Evolutionary conservation across 2,329 filamentous ascomycete species (phyloP).

Genomic region (Gnomoniopsis smithogilvyi): DNA sequence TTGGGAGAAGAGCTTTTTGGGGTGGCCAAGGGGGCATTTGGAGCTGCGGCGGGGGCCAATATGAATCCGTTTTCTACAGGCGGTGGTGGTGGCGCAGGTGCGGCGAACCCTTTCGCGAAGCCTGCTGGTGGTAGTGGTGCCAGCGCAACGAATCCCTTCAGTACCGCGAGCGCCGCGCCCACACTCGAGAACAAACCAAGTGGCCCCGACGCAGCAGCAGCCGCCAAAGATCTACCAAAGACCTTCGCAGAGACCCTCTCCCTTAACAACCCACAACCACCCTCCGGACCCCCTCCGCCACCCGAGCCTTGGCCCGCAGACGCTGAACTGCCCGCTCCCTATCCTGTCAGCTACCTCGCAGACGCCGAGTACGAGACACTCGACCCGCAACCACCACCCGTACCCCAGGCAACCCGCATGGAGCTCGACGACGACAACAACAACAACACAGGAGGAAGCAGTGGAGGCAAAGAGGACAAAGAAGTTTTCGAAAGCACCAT

Average conservation of each 20-base stretch:
- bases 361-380: constrained; percentile 93
- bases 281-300: constrained; percentile 33
- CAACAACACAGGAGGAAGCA: constrained; percentile 27
- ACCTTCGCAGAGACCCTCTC: constrained; percentile 75
- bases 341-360: constrained; percentile 72
- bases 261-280: constrained; percentile 56
- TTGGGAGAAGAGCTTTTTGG: constrained; percentile 72
- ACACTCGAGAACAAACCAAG: constrained; percentile 26
- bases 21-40: constrained; percentile 42
- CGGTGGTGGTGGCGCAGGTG: constrained; percentile 34
- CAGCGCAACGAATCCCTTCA: constrained; percentile 41
- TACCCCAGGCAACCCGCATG: constrained; percentile 44
- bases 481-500: constrained; percentile 71
- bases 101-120: constrained; percentile 63
- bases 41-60: constrained; percentile 31
- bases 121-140: constrained; percentile 32
- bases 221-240: constrained; percentile 44
- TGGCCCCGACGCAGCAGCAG: constrained; percentile 19
- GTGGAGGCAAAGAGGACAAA: constrained; percentile 58
- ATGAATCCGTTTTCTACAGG: constrained; percentile 57
- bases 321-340: constrained; percentile 64
- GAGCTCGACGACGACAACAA: constrained; percentile 41
- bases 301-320: constrained; percentile 73
- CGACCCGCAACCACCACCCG: constrained; percentile 51
- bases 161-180: constrained; percentile 12